A percentile compares a stretch with the other conserved stretches of the same genome.
phyloP scores from a whole-genome alignment of 139 green algal species.

The Ulvella scutata region DNA sequence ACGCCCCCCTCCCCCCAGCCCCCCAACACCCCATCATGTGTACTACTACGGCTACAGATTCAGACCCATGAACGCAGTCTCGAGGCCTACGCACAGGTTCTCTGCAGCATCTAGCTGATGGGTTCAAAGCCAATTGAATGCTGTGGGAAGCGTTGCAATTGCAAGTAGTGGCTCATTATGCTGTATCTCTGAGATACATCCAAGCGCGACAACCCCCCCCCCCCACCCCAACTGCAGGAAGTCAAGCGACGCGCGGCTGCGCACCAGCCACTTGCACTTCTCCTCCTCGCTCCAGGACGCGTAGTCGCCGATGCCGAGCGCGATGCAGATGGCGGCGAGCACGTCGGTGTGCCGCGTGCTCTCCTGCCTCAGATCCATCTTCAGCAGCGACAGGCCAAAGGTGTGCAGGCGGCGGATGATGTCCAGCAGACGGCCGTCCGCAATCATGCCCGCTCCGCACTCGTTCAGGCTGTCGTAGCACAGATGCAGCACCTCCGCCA shows the following conservation, averaged over 20 bases:
- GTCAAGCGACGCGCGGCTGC: neutral
- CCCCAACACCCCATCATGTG: too few relatives aligned
- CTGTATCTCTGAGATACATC: neutral
- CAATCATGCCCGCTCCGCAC: conserved; percentile 65
- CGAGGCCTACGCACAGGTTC: too few relatives aligned
- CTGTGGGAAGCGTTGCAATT: too few relatives aligned
- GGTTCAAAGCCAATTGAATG: neutral
- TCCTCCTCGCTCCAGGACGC: conserved; percentile 78
- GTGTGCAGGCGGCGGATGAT: conserved; percentile 67
- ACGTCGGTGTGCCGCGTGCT: conserved; percentile 61
- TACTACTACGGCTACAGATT: too few relatives aligned
- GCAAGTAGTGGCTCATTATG: too few relatives aligned
- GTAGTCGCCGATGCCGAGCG: conserved; percentile 74
- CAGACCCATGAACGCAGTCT: too few relatives aligned
- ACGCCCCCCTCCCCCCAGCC: neutral
- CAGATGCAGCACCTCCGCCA: conserved; percentile 42
- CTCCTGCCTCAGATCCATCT: conserved; percentile 93
- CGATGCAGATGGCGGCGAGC: conserved; percentile 72
- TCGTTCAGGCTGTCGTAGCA: conserved; percentile 75
- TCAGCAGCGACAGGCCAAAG: conserved; percentile 84
- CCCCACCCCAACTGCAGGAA: neutral
- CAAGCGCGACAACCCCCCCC: neutral
- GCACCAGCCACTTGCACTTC: conserved; percentile 17
- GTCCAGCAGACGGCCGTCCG: conserved; percentile 83
- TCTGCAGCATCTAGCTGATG: too few relatives aligned